These are phyloP conservation scores for Laguncularia racemosa DNA, from an alignment of 345 rosid species.

Conservation along the genomic window DNA sequence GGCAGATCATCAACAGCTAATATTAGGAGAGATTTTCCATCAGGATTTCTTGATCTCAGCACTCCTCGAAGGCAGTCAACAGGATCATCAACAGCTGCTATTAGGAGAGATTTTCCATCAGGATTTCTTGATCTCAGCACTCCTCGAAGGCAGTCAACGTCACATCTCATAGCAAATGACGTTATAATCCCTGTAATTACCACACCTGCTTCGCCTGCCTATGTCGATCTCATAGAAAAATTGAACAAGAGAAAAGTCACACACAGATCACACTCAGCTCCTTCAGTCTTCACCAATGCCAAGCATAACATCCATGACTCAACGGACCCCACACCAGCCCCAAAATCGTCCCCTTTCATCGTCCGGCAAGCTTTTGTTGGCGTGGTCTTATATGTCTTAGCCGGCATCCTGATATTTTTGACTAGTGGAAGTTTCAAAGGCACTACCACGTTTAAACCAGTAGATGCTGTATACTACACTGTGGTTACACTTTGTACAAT, in stretches of 20 bases:
- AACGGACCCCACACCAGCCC: slow-evolving; percentile 15
- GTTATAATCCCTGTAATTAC: slow-evolving; percentile 25
- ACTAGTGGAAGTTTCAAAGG: slow-evolving; percentile 35
- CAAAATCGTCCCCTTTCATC: slow-evolving; percentile 29
- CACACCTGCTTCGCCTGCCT: slow-evolving; percentile 28
- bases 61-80: slow-evolving; percentile 29
- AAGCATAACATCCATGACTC: slow-evolving; percentile 18
- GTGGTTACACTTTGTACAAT: slow-evolving; percentile 68
- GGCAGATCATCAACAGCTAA: slow-evolving; percentile 1
- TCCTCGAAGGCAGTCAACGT: slow-evolving; percentile 27
- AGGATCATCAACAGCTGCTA: too few relatives aligned
- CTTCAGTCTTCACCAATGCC: slow-evolving; percentile 36
- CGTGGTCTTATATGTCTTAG: slow-evolving; percentile 30
- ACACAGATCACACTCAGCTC: slow-evolving; percentile 50
- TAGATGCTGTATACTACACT: slow-evolving; percentile 58
- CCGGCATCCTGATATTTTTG: slow-evolving; percentile 25
- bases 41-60: slow-evolving; percentile 22
- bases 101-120: slow-evolving; percentile 18
- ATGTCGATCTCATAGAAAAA: slow-evolving; percentile 32
- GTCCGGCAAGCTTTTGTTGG: slow-evolving; percentile 50
- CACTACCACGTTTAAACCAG: slow-evolving; percentile 26
- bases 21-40: slow-evolving; percentile 15
- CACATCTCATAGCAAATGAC: slow-evolving; percentile 27
- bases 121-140: slow-evolving; percentile 22
- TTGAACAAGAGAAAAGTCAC: slow-evolving; percentile 28